Percentiles rank a stretch among this genome's conserved stretches.
Conservation (phyloP, 108 stramenopile species). For the Aurantiochytrium sp. region DNA sequence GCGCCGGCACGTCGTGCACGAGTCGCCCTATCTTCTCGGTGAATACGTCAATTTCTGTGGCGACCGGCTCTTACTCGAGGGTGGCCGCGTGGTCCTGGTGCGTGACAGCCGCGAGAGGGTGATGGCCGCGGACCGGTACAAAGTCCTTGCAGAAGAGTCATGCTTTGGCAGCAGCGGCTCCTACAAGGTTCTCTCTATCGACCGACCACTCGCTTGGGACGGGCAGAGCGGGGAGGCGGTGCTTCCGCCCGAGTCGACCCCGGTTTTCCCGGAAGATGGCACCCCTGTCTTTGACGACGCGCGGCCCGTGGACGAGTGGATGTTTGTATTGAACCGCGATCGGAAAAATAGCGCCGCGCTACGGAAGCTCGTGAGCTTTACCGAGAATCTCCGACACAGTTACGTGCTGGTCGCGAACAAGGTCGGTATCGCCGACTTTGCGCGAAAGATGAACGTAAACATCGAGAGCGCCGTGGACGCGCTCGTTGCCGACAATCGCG, state of each 20-base stretch:
- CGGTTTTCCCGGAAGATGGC: neutral
- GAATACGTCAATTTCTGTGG: neutral
- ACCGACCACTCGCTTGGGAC: neutral
- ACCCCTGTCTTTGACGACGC: neutral
- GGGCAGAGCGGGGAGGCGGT: neutral
- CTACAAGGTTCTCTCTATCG: neutral
- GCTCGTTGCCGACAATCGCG: neutral
- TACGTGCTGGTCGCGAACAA: neutral
- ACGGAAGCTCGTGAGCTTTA: neutral
- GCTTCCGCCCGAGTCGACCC: neutral
- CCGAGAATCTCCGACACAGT: neutral
- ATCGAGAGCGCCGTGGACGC: neutral
- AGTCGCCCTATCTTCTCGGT: neutral
- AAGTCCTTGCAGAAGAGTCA: neutral
- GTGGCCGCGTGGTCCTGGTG: neutral
- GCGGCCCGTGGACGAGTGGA: conserved; percentile 1
- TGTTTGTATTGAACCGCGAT: neutral
- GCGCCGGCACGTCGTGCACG: neutral
- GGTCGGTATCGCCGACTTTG: neutral
- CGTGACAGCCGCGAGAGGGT: neutral
- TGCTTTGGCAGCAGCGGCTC: neutral
- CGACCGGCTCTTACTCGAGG: neutral
- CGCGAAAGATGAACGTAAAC: neutral
- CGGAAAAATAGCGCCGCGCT: neutral
- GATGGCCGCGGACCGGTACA: neutral